Base-by-base conservation (phyloP, 2,329 filamentous ascomycete species). In the Alternaria infectoria region DNA sequence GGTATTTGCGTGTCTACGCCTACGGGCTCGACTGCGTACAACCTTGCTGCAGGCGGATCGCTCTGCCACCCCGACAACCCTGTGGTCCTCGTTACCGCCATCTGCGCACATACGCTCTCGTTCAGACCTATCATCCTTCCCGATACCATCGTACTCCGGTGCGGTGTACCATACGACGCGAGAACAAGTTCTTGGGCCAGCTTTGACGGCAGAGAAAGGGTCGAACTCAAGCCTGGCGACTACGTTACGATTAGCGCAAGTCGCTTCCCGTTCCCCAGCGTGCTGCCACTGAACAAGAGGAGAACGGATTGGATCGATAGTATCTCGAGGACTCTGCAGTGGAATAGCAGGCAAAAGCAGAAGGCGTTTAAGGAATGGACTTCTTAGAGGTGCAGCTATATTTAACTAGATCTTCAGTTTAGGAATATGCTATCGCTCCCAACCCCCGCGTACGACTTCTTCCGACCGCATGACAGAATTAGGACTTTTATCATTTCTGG, bases 101-200 rank as follows among this genome's bases (percentile, higher is more conserved):
- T 98, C 59, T 97, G 94, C 77, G 93, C 96, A 1, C 95, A 98
- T 80, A 97, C 95, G 0, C 86, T 98, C 4, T 97, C 93, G 3
- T 98, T 98, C 85, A 87, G 96, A 11, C 95, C 95, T n/a, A 96
- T 98, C 73, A 96, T 98, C 74, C 85, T 98, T 3, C 96, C 96
- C 0, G 96, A 99, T 81, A 97, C 95, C 0, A 97, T 98, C 66
- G 95, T 98, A 1, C 84, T 99, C 63, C 89, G 96, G 40, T 87
- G 97, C 17, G 96, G 95, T 11, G 94, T 98, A n/a, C 96, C 96
- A 0, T 98, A 97, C 78, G 91, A 96, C 79, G 93, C 94, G 9
- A 86, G 96, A 54, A 93, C 93, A 5, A 91, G 89, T 70, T 94
- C 91, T 44, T 99, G 96, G 95, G 96, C 94, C n/a, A 97, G 93